Conservation (phyloP, 2,329 filamentous ascomycete genomes). For the Hymenoscyphus scutula region DNA sequence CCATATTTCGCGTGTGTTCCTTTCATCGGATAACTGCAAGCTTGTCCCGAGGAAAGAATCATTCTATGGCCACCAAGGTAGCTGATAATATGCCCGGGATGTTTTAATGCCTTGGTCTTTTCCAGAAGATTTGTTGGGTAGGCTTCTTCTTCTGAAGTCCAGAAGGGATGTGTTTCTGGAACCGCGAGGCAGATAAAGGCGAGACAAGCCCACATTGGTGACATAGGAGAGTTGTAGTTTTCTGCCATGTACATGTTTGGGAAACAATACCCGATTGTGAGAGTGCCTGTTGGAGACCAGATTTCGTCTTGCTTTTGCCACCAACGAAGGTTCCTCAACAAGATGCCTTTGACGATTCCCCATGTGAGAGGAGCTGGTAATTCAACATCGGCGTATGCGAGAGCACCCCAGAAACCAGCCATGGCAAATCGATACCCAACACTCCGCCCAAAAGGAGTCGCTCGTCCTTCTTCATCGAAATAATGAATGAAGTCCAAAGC, state of each 20-base stretch:
- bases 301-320: conserved; percentile 75
- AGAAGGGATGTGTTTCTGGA: conserved; percentile 69
- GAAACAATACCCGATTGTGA: conserved; percentile 74
- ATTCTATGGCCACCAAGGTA: conserved; percentile 73
- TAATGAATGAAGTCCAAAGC: conserved; percentile 74
- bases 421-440: conserved; percentile 82
- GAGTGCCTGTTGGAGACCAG: conserved; percentile 70
- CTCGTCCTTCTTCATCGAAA: conserved; percentile 68
- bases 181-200: conserved; percentile 73
- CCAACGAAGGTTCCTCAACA: conserved; percentile 73
- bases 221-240: conserved; percentile 78
- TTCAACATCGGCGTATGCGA: conserved; percentile 73
- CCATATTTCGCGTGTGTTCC: conserved; percentile 81
- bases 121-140: conserved; percentile 55
- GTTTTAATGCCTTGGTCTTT: conserved; percentile 57
- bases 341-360: conserved; percentile 75
- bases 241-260: conserved; percentile 79
- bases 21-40: conserved; percentile 80
- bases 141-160: conserved; percentile 65
- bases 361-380: conserved; percentile 70
- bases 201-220: conserved; percentile 73
- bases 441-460: conserved; percentile 75
- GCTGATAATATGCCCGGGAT: conserved; percentile 72
- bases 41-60: conserved; percentile 72
- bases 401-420: conserved; percentile 78